Conservation (phyloP, 352 stramenopile genomes). For the Phytophthora megakarya region DNA sequence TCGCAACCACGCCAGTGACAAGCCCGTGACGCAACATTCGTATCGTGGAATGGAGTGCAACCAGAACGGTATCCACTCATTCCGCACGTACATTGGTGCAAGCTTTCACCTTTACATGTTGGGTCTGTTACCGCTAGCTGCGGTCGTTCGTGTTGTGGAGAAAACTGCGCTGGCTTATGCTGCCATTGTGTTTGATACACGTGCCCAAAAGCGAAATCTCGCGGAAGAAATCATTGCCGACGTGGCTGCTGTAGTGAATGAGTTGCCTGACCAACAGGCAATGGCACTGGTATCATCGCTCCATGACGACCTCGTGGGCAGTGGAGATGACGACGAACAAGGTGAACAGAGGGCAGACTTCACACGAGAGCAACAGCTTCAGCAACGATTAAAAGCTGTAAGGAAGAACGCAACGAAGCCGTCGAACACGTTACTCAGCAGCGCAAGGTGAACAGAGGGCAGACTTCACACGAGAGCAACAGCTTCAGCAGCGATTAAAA, state of each 20-base stretch:
- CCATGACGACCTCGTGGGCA: conserved; percentile 51
- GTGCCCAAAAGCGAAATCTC: conserved; percentile 53
- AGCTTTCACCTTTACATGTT: conserved; percentile 59
- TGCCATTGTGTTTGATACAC: conserved; percentile 69
- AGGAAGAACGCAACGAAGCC: conserved; percentile 28
- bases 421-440: not conserved
- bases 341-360: conserved; percentile 21
- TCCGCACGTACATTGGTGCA: conserved; percentile 82
- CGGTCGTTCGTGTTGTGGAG: conserved; percentile 65
- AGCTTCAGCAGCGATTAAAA: conserved; percentile 38
- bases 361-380: conserved; percentile 31
- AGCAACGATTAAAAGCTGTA: conserved; percentile 36
- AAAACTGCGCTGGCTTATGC: conserved; percentile 61
- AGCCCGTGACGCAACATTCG: conserved; percentile 35
- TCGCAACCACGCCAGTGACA: conserved; percentile 56
- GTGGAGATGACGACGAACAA: conserved; percentile 24
- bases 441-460: too few species aligned
- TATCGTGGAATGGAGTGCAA: conserved; percentile 75
- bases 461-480: conserved; percentile 24
- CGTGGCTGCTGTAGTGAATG: conserved; percentile 56
- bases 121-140: conserved; percentile 52
- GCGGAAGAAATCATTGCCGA: conserved; percentile 68
- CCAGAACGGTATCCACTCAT: conserved; percentile 66
- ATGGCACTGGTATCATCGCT: conserved; percentile 56
- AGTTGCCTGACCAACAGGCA: conserved; percentile 58